Percentiles rank a stretch among this genome's conserved stretches.
Conservation (phyloP, 2,329 filamentous ascomycete species). For the Colletotrichum cereale region DNA sequence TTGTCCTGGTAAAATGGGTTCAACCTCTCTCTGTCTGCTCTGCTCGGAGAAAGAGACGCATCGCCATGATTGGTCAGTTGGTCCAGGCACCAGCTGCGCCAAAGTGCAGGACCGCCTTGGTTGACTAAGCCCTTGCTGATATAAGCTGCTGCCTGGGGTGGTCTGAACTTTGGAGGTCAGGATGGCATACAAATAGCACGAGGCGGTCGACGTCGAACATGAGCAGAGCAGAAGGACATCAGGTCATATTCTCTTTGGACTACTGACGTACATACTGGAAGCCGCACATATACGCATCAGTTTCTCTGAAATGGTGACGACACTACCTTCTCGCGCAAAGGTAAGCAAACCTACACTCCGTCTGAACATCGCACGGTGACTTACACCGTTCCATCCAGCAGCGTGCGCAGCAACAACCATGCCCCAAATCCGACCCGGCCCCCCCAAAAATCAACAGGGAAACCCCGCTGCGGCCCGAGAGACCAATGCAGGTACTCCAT, state of each 20-base stretch:
- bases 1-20: not conserved
- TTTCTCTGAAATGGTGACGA: not conserved
- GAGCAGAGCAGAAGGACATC: not conserved
- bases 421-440: not conserved
- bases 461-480: not conserved
- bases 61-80: constrained; percentile 6
- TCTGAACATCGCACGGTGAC: not conserved
- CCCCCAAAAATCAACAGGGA: not conserved
- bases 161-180: not conserved
- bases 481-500: constrained; percentile 22
- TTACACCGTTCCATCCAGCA: constrained; percentile 13
- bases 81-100: constrained; percentile 23
- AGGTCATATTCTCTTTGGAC: not conserved
- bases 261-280: not conserved
- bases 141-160: not conserved
- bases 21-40: not conserved
- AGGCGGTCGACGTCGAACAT: not conserved
- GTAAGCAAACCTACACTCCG: not conserved
- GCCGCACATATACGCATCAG: not conserved
- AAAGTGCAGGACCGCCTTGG: not conserved
- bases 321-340: constrained; percentile 16
- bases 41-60: not conserved
- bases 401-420: not conserved
- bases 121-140: constrained; percentile 8
- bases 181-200: constrained; percentile 14